phyloP scores from a whole-genome alignment of 202 grass and related monocot species.

The Zizania palustris region DNA sequence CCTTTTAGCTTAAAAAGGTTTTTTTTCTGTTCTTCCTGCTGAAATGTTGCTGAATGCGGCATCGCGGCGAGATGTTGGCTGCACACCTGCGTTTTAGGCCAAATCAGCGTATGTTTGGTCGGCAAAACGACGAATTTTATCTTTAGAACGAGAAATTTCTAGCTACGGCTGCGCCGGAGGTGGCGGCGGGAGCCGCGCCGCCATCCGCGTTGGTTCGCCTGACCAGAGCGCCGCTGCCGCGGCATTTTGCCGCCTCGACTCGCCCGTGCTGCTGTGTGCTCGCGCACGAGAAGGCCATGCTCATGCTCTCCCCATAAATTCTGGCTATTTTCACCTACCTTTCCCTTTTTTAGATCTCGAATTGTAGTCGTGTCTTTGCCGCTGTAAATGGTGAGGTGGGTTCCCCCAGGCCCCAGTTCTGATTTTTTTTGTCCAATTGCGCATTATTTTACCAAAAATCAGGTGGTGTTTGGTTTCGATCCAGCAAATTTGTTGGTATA shows the following conservation, averaged over 20 bases:
- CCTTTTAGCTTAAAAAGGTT: constrained; percentile 15
- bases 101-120: too few species aligned
- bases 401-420: background rate
- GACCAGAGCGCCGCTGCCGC: too few species aligned
- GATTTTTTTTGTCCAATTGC: background rate
- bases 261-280: too few species aligned
- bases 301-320: too few species aligned
- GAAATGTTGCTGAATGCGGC: constrained; percentile 44
- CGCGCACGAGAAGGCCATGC: too few species aligned
- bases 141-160: background rate
- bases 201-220: too few species aligned
- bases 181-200: too few species aligned
- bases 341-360: background rate
- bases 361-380: background rate
- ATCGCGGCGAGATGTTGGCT: background rate
- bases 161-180: too few species aligned
- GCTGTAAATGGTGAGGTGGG: background rate
- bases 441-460: constrained; percentile 2
- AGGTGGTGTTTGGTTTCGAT: constrained; percentile 1
- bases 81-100: background rate
- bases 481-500: constrained; percentile 6
- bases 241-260: too few species aligned
- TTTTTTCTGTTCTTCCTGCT: background rate
- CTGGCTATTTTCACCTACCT: background rate
- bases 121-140: too few species aligned